These are phyloP conservation scores for Thelonectria discophora DNA, from an alignment of 2,329 filamentous ascomycete genomes.

Conservation along the genomic window DNA sequence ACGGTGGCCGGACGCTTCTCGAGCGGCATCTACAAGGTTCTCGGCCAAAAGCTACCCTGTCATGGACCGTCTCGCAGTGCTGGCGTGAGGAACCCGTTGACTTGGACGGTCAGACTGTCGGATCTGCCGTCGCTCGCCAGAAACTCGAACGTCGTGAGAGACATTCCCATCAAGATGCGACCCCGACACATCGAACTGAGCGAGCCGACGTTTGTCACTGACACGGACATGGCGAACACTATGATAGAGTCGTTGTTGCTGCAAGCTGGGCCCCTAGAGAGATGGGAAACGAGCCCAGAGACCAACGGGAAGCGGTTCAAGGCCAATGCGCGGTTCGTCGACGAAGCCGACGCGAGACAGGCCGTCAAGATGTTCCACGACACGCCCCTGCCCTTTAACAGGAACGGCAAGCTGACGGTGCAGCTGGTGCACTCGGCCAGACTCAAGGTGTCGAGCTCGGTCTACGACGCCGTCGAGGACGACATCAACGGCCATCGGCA, in stretches of 20 bases:
- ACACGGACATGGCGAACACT: constrained; percentile 33
- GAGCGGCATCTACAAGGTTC: constrained; percentile 37
- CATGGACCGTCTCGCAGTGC: too few species aligned
- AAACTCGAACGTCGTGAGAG: constrained; percentile 17
- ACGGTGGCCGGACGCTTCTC: constrained; percentile 35
- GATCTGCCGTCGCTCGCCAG: constrained; percentile 8
- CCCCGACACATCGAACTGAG: constrained; percentile 4
- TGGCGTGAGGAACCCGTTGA: background rate
- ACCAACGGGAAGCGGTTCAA: constrained; percentile 48
- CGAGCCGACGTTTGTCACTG: constrained; percentile 36
- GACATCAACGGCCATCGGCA: constrained; percentile 40
- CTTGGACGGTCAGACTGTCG: constrained; percentile 17
- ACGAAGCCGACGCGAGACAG: constrained; percentile 49
- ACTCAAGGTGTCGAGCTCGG: constrained; percentile 48
- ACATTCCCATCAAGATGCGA: background rate
- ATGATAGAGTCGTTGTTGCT: constrained; percentile 44
- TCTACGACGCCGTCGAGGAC: constrained; percentile 46
- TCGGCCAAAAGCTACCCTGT: constrained; percentile 17
- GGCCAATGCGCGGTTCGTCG: constrained; percentile 50
- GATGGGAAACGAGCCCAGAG: constrained; percentile 42
- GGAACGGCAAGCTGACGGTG: constrained; percentile 47
- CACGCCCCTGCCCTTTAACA: constrained; percentile 43
- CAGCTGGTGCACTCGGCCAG: constrained; percentile 49
- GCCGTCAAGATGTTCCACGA: constrained; percentile 46
- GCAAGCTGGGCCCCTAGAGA: constrained; percentile 46